Base-by-base conservation (phyloP, 139 green algal species). In the Closterium sp. region DNA sequence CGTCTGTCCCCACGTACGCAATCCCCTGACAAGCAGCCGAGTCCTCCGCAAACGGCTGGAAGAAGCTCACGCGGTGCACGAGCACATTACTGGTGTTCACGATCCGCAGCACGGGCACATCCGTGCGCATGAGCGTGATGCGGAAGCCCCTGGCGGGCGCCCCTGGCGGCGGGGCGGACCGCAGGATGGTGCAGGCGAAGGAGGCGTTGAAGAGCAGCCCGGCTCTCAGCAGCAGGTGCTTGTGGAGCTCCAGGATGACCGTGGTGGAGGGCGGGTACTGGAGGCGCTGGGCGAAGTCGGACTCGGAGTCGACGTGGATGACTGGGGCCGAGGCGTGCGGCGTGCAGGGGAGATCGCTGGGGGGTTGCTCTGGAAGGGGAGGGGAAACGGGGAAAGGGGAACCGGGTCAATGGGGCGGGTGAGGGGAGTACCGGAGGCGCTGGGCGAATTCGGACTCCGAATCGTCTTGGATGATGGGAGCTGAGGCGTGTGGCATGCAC, bases 231-330 rank as follows among this genome's bases (percentile, higher is more conserved):
- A 34, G 25, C 3, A 91, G 23, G 66, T 91, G 25, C 55, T 33
- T 89, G 16, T 33, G n/a, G 0, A 91, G 66, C 30, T 55, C 64
- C 64, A 91, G 33, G 21, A 33, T 10, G 30, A 91, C 88, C 21
- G 32, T 87, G 32, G 21, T 32, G 64, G 33, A 89, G 88, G 88
- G 88, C n/a, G 88, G 88, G 88, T 91, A 91, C 88, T 91, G 55
- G 30, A 86, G 64, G 88, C 88, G 88, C 0, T 9, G 55, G n/a
- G 55, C 0, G 66, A 91, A 35, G 88, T 91, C 88, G 88, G 25
- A 2, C 64, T 55, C 35, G 25, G 35, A 34, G 88, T 21, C 6
- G 33, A 91, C 34, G 19, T 9, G 1, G 38, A 91, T 91, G 88
- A 33, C 31, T 2, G 87, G 10, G 0, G 86, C 36, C 28, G 36